Conservation (phyloP, 2,329 filamentous ascomycete genomes). For the Lasiodiplodia sp. region DNA sequence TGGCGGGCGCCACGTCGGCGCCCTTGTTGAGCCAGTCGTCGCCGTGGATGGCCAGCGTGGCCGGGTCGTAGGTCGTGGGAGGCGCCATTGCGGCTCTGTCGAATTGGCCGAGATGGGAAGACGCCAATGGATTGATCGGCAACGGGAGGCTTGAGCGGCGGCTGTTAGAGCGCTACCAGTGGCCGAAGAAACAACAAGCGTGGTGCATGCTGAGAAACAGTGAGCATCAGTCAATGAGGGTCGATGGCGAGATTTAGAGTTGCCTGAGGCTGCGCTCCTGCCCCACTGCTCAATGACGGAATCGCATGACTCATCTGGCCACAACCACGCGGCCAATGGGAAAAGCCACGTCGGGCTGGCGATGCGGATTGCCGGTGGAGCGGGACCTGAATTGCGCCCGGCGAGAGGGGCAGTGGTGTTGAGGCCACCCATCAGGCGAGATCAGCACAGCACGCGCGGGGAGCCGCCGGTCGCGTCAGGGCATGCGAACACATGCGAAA, state of each 20-base stretch:
- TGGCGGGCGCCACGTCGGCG: constrained; percentile 82
- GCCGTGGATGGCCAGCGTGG: constrained; percentile 80
- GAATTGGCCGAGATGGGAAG: neutral
- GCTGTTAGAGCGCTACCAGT: neutral
- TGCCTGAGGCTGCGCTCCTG: neutral
- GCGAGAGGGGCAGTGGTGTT: neutral
- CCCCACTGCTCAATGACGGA: constrained; percentile 20
- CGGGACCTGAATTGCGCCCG: constrained; percentile 12
- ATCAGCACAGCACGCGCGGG: constrained; percentile 8
- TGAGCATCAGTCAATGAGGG: neutral
- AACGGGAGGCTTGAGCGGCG: neutral
- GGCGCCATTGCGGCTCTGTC: constrained; percentile 7
- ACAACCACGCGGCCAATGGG: constrained; percentile 1
- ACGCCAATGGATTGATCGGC: neutral
- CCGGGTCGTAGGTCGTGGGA: constrained; percentile 57
- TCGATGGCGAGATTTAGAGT: neutral
- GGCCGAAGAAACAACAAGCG: neutral
- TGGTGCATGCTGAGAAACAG: neutral
- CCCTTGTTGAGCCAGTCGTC: constrained; percentile 78
- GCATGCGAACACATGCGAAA: neutral
- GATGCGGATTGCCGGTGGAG: constrained; percentile 1
- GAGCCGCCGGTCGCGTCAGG: neutral
- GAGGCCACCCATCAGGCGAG: constrained; percentile 1
- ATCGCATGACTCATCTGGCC: constrained; percentile 6
- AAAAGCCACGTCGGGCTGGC: constrained; percentile 12